Base-by-base conservation (phyloP, 2,329 filamentous ascomycete species). In the Stagonosporopsis cucurbitacearum region DNA sequence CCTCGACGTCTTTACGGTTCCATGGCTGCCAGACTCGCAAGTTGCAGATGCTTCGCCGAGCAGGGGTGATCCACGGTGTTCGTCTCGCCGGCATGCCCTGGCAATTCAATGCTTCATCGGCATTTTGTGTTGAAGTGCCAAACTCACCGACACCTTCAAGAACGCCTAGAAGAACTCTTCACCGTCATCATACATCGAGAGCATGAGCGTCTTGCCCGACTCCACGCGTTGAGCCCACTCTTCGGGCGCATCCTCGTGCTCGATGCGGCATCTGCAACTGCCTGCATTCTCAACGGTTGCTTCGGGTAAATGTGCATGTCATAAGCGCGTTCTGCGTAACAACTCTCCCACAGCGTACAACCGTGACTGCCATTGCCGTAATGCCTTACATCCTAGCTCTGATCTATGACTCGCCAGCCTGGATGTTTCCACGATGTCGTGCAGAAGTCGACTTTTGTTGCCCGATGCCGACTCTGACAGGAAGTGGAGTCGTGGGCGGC, bases 161-260 rank as follows among this genome's bases (percentile, higher is more conserved):
- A 56, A 54, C 54, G 62, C 59, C 58, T 52, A 57, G 42, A 51
- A 60, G 52, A 46, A 39, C 41, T 36, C 30, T 47, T 46, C 50
- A 43, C 40, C 59, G 62, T 62, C 57, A 65, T 62, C 46, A 50
- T 53, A 52, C 57, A 60, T 59, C 37, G 39, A 49, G 30, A 58
- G 50, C 54, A 59, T 57, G 53, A 57, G 49, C 43, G 50, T 61
- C 65, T 64, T 63, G 60, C 65, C 60, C 59, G 49, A 49, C 51
- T 63, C 65, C 65, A 69, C 68, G 60, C 56, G 40, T 54, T 42
- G 42, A 56, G 47, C 37, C 42, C 37, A 39, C 43, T 33, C 30
- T 40, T 62, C 44, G 59, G 30, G 63, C 64, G 62, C 57, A 63
- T 68, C 67, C 67, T 72, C 66, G 69, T 69, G 68, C 63, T 65